Percentiles rank a stretch among this genome's conserved stretches.
phyloP scores from a whole-genome alignment of 2,329 filamentous ascomycete species.

The Westerdykella ornata region DNA sequence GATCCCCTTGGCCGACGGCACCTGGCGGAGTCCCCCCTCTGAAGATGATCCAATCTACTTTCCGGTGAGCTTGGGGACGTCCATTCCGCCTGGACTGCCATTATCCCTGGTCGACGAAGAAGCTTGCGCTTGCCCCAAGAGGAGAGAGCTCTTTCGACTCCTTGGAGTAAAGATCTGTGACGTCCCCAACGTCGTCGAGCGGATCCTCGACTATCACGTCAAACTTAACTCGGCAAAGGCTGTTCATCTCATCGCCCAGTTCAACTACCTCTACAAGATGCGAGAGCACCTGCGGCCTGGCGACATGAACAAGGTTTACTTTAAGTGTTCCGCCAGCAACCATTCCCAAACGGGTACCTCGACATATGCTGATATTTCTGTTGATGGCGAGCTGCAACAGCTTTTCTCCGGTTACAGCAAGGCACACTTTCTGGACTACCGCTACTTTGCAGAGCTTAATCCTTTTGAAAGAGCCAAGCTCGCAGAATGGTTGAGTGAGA shows the following conservation, averaged over 20 bases:
- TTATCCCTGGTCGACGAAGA: conserved; percentile 1
- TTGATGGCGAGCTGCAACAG: conserved; percentile 1
- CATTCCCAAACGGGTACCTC: neutral
- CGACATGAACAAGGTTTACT: conserved; percentile 1
- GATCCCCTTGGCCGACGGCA: conserved; percentile 1
- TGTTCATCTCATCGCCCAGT: conserved; percentile 1
- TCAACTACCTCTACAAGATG: conserved; percentile 2
- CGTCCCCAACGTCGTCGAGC: conserved; percentile 1
- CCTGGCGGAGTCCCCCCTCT: conserved; percentile 1
- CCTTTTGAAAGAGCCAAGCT: neutral
- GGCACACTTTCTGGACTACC: neutral
- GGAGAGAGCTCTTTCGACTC: conserved; percentile 1
- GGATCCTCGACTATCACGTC: conserved; percentile 2
- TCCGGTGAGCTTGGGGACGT: conserved; percentile 1
- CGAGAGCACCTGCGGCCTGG: neutral
- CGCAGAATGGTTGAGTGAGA: neutral
- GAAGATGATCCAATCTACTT: conserved; percentile 2
- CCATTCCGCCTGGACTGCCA: conserved; percentile 1
- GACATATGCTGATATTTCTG: conserved; percentile 1
- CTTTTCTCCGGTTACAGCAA: conserved; percentile 2
- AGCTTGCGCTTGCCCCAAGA: neutral
- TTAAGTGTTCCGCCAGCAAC: neutral
- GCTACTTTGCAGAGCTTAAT: conserved; percentile 1
- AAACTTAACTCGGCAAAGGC: neutral
- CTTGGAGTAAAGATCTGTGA: conserved; percentile 2